Evolutionary conservation across 2,329 filamentous ascomycete species (phyloP), one percentile per base, ranked within the genome.

Genomic region (Magnaporthales sp.): DNA sequence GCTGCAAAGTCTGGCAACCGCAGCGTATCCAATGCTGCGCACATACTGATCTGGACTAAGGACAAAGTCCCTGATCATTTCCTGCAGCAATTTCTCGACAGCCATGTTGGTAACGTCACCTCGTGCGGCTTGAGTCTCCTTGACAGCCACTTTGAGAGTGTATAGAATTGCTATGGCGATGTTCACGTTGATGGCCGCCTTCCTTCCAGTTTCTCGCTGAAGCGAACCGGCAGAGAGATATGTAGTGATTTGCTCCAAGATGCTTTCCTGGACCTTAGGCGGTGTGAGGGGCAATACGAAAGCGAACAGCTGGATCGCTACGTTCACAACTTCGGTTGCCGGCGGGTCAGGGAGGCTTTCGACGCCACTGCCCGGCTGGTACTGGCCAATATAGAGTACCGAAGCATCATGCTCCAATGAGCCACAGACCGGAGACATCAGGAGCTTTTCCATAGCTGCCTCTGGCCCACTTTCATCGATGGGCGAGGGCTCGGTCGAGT

Each of bases 241-340:
- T 0, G 92, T 95, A 19, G 91, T 90, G 63, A 98, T 89, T 74
- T 99, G 95, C 76, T 99, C 95, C 10, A 99, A 80, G 63, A 96
- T 92, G 74, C 94, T 97, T 76, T 99, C 95, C 73, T 99, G 95
- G 2, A 99, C 91, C 73, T 94, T 97, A 4, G 92, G 84, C 0
- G 91, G 90, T 62, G 96, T 96, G 10, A 97, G 81, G 2, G 95
- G 93, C 67, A 99, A 89, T 54, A 92, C 91, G 66, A 96, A 91
- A 1, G 93, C 92, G 75, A 99, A 99, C 0, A 98, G 81, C 69
- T 95, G 90, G 67, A 99, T 96, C 0, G 95, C 93, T 73, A 94
- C 88, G 74, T 99, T 97, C 68, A 98, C 91, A 29, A 97, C 93
- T 74, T 97, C 93, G 0, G 94, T 99, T 0, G 91, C 89, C 6